Evolutionary conservation across 768 basidiomycete species (phyloP).

Genomic region (Gloeopeniophorella convolvens): DNA sequence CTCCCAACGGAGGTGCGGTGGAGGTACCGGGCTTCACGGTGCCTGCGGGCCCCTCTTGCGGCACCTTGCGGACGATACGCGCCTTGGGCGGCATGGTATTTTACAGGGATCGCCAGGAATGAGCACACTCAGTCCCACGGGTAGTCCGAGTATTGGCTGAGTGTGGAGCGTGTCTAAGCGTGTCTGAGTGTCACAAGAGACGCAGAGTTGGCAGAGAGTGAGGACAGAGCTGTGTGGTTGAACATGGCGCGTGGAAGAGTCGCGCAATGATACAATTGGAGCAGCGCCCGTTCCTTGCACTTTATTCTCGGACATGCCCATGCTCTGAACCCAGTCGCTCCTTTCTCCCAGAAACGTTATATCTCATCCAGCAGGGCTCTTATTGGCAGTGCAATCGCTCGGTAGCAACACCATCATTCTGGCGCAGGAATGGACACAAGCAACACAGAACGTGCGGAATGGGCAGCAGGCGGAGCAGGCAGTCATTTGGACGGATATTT

Average conservation of each 20-base stretch:
- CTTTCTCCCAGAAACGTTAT: background rate
- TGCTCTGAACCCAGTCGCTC: background rate
- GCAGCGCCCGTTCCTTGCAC: no score
- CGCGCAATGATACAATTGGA: no score
- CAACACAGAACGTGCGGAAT: background rate
- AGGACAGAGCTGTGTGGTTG: no score
- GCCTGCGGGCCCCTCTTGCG: conserved; percentile 8
- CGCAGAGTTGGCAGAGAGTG: no score
- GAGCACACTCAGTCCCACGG: no score
- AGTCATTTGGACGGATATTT: conserved; percentile 3
- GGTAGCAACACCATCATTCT: background rate
- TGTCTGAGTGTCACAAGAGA: no score
- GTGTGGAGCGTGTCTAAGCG: no score
- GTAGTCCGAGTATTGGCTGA: no score
- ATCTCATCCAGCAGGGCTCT: background rate
- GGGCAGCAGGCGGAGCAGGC: background rate
- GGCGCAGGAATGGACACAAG: conserved; percentile 6
- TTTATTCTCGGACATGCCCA: conserved; percentile 5
- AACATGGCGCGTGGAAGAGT: no score
- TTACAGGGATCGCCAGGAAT: no score
- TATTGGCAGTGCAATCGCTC: background rate
- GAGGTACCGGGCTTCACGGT: conserved; percentile 4
- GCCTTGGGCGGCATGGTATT: conserved; percentile 44
- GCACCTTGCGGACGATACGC: conserved; percentile 31
- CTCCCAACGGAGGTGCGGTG: conserved; percentile 17